Evolutionary conservation across 805 yeast genomes (phyloP), one percentile per base, ranked within the genome.

Genomic region (Candida germanica): DNA sequence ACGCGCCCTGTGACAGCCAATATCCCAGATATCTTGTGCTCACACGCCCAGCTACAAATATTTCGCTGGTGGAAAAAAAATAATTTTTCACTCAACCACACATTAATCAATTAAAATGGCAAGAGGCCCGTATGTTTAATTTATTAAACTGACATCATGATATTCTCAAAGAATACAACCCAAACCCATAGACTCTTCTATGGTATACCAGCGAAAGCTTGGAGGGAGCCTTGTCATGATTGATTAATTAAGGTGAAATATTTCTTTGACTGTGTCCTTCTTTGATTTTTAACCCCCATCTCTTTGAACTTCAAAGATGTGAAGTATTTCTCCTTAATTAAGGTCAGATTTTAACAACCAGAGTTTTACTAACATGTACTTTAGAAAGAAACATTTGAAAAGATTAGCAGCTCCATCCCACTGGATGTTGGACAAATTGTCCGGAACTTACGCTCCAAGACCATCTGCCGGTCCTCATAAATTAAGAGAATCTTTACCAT

Each of bases 381-480:
- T 13, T 67, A 85, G 89, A 84, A 87, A 88, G 89, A 89, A 91
- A 83, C 97, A 91, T 74, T 83, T 89, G 73, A 89, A 91, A 83
- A 88, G 98, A 84, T 84, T 91, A 76, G 96, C 98, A 73, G 98
- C 98, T 73, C 99, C 99, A 81, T 84, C 89, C 80, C 98, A 93
- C 84, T 93, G 98, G 98, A 86, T 93, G 94, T 87, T 93, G 80
- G 98, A 94, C 94, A 93, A 93, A 79, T 80, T 93, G 78, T 86
- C 97, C 68, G 99, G 99, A 71, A 79, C 87, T 66, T 93, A 93
- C 73, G 98, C 98, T 53, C 98, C 98, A 79, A 88, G 98, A 79
- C 96, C 98, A 68, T 88, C 97, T 51, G 83, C 95, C 60, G 98
- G 98, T 80, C 98, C 98, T 71, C 98, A 91, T 81, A 93, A 91